Base-by-base conservation (phyloP, 2,329 filamentous ascomycete genomes). In the Neodidymelliopsis sp. region DNA sequence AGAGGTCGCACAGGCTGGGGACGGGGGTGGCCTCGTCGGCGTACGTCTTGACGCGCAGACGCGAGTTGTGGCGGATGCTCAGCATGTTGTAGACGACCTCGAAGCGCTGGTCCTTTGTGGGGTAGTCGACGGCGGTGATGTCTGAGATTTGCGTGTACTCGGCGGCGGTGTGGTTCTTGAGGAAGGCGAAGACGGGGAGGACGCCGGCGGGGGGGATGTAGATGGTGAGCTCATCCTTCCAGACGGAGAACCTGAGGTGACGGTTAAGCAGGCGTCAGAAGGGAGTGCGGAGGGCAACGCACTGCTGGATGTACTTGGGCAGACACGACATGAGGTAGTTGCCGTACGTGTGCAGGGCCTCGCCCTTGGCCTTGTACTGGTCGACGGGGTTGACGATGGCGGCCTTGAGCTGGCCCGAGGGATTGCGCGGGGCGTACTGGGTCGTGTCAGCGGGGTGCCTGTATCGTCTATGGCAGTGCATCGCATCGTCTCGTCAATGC, bases 11-110 rank as follows among this genome's bases (percentile, higher is more conserved):
- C 62, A 97, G 82, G 73, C 90, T 95, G 29, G 94, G 94, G 0
- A 99, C 91, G 1, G 94, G 92, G 4, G 90, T 90, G 6, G 91
- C 90, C 79, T 99, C 94, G 70, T 99, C 93, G 66, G 93, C 92
- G 73, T 99, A 99, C 36, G 94, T 99, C 86, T 99, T 99, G 71
- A 99, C 91, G 54, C 94, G 86, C 75, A 99, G 94, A 62, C 94
- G 89, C 43, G 92, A 89, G 79, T 99, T 99, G 81, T 97, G 91
- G 61, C 94, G 89, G 66, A 99, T 89, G 62, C 90, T 95, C 56
- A 99, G 87, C 60, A 99, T 77, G 78, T 99, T 97, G 84, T 99
- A 99, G 62, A 99, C 92, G 55, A 99, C 83, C 79, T 99, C 94
- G 77, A 99, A 99, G 53, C 94, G 90, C 77, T 97, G 87, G 74